Evolutionary conservation across 73 alveolate species (phyloP), one percentile per base, ranked within the genome.

Genomic region (Paramecium bursaria): DNA sequence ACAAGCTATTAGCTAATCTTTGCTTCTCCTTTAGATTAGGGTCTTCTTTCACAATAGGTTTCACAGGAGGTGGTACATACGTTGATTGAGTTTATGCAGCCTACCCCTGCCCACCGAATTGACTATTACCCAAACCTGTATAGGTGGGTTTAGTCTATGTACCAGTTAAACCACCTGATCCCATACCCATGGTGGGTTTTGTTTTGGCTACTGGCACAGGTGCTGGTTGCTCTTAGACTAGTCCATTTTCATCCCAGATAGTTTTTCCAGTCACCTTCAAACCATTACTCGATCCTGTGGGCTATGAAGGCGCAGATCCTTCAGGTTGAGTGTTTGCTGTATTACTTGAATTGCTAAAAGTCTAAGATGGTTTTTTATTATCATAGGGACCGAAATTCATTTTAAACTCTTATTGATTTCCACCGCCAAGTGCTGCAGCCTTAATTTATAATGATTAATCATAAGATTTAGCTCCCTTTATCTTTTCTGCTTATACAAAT

Each of bases 341-440:
- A 2, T 73, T 49, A 15, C 74, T 82, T 23, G 39, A 54, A 13
- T 67, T 52, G 17, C 46, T n/a, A 52, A 54, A 13, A 30, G 31
- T 50, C 22, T 13, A 7, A n/a, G 25, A 23, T 26, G 33, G 33
- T n/a, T 50, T 13, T n/a, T 50, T 50, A 17, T 6, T 42, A 33
- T 50, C 60, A 14, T 77, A 77, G 21, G 75, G 75, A 17, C 22
- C 52, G 50, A 50, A 26, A n/a, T 53, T 54, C 17, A 53, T 30
- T 0, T 54, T 11, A 7, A 13, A 21, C 0, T 11, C 55, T 22
- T 33, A 46, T 54, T 47, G 17, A 51, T 60, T 48, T 54, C 60
- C 77, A 33, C 60, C 76, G 54, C 3, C 46, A 23, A 73, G 50
- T 21, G 76, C 77, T 35, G 77, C 89, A 33, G 89, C 89, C 54